A percentile compares a stretch with the other conserved stretches of the same genome.
These are phyloP conservation scores for Prunus fruticosa DNA, from an alignment of 306 rosid genomes.

Conservation along the genomic window DNA sequence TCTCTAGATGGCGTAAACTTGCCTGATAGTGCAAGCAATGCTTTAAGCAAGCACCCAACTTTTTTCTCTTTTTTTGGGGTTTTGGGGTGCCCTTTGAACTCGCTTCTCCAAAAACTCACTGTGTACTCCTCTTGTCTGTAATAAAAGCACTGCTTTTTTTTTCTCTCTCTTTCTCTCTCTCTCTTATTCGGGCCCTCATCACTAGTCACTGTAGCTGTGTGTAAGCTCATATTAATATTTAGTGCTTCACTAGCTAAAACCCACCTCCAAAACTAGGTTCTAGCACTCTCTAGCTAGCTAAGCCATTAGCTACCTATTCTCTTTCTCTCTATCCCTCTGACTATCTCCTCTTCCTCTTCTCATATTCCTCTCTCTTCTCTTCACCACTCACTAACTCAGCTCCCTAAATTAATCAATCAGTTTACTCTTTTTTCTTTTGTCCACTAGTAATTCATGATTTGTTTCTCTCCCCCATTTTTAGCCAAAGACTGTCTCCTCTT, in stretches of 20 bases:
- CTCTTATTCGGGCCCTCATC: conserved; percentile 15
- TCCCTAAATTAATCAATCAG: neutral
- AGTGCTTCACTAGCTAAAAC: conserved; percentile 45
- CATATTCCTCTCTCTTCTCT: neutral
- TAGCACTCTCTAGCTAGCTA: neutral
- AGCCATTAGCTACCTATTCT: neutral
- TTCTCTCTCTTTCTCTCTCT: neutral
- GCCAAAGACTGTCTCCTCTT: neutral
- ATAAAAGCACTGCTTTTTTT: conserved; percentile 7
- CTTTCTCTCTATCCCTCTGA: conserved; percentile 11
- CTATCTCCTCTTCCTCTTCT: neutral
- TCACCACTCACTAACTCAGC: conserved; percentile 4
- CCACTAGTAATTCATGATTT: no score
- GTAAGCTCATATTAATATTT: conserved; percentile 29
- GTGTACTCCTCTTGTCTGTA: conserved; percentile 38
- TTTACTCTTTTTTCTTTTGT: no score
- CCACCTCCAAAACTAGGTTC: conserved; percentile 16
- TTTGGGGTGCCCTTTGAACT: neutral
- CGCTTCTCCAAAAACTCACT: conserved; percentile 22
- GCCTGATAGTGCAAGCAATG: conserved; percentile 69
- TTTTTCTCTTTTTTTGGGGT: neutral
- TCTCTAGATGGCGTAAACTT: conserved; percentile 49
- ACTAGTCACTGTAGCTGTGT: neutral
- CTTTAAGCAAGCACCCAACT: conserved; percentile 46
- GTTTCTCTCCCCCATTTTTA: neutral